Base-by-base conservation (phyloP, 2,329 filamentous ascomycete genomes). In the Colletotrichum falcatum region DNA sequence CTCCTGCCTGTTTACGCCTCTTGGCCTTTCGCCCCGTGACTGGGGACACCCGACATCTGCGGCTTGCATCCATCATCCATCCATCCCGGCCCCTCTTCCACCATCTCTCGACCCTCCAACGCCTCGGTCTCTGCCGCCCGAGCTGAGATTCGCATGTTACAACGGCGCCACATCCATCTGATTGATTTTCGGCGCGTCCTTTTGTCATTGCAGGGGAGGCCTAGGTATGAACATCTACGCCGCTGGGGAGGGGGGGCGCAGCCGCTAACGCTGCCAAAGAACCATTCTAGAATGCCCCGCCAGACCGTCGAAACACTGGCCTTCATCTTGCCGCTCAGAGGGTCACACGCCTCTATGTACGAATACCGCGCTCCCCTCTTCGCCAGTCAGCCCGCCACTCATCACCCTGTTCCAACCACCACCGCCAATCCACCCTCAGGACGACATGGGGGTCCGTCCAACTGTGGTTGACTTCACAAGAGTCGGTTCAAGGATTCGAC, bases 261-360 rank as follows among this genome's bases (percentile, higher is more conserved):
- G 51, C 49, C 64, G 30, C 53, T 68, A 59, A 39, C 37, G 16
- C 46, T 37, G 28, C 58, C 37, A 18, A 55, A 46, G 68, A 70
- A 67, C 62, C 64, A 59, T 70, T 70, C 68, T 70, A 70, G 68
- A 70, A 70, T 67, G 59, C 67, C 37, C 67, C 51, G 53, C 62
- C 42, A 56, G 42, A 14, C 63, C n/a, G 42, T 42, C 51, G 54
- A 58, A 58, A 42, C 64, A 54, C 7, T 7, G 30, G 39, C 18
- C 30, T 12, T 0, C 23, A 39, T 16, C 0, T 28, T 46, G 30
- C n/a, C 61, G 54, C n/a, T n/a, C n/a, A n/a, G n/a, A n/a, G n/a
- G n/a, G n/a, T n/a, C n/a, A n/a, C n/a, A n/a, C n/a, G n/a, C n/a
- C n/a, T n/a, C n/a, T n/a, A n/a, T n/a, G n/a, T n/a, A n/a, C n/a